Evolutionary conservation across 345 rosid species (phyloP), one percentile per base, ranked within the genome.

Genomic region (Citrus trifoliata): DNA sequence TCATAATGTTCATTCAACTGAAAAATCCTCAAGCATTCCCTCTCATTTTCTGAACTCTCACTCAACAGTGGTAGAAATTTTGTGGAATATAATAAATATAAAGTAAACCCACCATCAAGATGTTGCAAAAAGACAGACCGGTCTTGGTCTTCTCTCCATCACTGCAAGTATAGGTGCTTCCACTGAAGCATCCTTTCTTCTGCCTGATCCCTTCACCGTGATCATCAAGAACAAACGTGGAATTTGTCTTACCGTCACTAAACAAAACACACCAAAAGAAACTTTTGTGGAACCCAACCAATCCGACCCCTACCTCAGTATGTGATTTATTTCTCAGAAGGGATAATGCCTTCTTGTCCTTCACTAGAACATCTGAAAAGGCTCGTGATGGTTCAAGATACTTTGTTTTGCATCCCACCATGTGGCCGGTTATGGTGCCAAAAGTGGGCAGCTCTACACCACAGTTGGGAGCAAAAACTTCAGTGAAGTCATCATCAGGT

Each of bases 381-480:
- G 95, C 91, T 63, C 73, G 71, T 18, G 88, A 76, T 60, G 96
- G 93, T 56, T 84, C 81, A 16, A 83, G 78, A 77, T 95, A 88
- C 81, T 91, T 88, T 30, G 88, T 81, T 78, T 89, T 88, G 77
- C 98, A 95, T 16, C 95, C 97, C 67, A 89, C 88, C 27, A 93
- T 83, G 78, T 88, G 92, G 77, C 97, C 97, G 0, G 93, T 93
- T 60, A 95, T 81, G 70, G 90, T 84, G 81, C 92, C 92, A 4
- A 93, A 73, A 25, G 95, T 91, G 2, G 97, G 93, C 22, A 93
- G 90, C 78, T 93, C 95, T 5, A 94, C 94, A 6, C 96, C 97
- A 33, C 97, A 93, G 70, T 93, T 91, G 16, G 97, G 93, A 74
- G 94, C 95, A 12, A 92, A 94, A 71, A 92, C 85, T 83, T 92